Evolutionary conservation across 1,139 yeast species (phyloP).

Genomic region (Taiozyma sp.): DNA sequence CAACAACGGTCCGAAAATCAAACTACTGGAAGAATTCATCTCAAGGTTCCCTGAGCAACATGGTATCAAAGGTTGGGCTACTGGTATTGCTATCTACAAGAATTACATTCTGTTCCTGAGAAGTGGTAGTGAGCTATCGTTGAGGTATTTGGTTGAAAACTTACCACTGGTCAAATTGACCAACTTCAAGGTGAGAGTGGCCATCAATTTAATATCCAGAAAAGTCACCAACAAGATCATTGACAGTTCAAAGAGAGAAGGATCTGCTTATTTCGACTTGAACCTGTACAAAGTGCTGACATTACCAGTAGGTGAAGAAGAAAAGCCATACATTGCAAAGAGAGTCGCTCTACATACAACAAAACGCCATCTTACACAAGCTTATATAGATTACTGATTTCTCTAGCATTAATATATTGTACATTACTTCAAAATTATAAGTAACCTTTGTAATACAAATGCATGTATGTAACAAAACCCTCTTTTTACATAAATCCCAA

Average conservation of each 20-base stretch:
- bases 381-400: background rate
- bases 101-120: conserved; percentile 33
- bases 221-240: conserved; percentile 40
- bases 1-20: conserved; percentile 34
- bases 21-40: conserved; percentile 38
- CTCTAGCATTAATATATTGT: background rate
- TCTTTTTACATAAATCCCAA: background rate
- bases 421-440: background rate
- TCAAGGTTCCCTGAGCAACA: conserved; percentile 43
- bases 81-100: conserved; percentile 54
- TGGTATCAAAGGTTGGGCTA: conserved; percentile 49
- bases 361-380: background rate
- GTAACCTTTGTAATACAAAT: background rate
- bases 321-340: conserved; percentile 30
- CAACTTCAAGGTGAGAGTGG: conserved; percentile 37
- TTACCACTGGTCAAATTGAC: conserved; percentile 36
- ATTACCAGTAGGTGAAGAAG: conserved; percentile 40
- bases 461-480: background rate
- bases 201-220: conserved; percentile 48
- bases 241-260: conserved; percentile 16
- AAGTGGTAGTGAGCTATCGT: conserved; percentile 22
- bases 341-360: background rate
- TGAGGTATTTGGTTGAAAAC: conserved; percentile 39
- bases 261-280: conserved; percentile 12
- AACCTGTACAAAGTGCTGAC: conserved; percentile 28